phyloP scores from a whole-genome alignment of 169 alveolate species.

The Plasmodium falciparum region DNA sequence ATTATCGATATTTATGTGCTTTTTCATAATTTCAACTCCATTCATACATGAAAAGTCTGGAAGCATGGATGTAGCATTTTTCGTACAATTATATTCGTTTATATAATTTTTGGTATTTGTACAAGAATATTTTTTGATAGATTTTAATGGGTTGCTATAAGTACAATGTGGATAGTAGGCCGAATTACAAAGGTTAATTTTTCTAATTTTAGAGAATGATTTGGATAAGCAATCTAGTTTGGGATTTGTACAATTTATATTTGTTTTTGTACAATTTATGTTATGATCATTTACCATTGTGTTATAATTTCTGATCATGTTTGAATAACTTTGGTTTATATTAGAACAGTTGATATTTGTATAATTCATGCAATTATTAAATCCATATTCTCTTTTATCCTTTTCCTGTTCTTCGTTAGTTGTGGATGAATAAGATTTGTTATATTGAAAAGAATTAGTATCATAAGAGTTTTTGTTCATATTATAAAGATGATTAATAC shows the following conservation, averaged over 20 bases:
- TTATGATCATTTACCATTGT: neutral
- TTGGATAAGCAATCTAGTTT: neutral
- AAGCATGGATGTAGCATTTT: neutral
- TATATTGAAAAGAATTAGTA: neutral
- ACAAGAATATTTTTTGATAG: conserved; percentile 26
- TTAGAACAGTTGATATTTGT: neutral
- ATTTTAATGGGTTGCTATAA: conserved; percentile 3
- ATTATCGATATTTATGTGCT: conserved; percentile 9
- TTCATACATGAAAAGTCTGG: neutral
- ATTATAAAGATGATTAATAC: conserved; percentile 7
- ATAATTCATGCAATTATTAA: neutral
- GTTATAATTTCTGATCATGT: neutral
- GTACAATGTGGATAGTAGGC: conserved; percentile 38
- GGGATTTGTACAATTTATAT: neutral
- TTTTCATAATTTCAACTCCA: neutral
- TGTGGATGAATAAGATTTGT: conserved; percentile 21
- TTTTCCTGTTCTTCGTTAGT: neutral
- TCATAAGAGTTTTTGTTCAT: neutral
- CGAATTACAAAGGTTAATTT: conserved; percentile 3
- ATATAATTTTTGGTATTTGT: conserved; percentile 17
- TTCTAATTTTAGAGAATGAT: conserved; percentile 14
- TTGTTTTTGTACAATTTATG: neutral
- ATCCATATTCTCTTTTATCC: neutral
- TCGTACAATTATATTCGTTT: conserved; percentile 14
- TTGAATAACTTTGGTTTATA: too few relatives aligned